Conservation (phyloP, 345 rosid genomes). For the Lenwebbia sp. region DNA sequence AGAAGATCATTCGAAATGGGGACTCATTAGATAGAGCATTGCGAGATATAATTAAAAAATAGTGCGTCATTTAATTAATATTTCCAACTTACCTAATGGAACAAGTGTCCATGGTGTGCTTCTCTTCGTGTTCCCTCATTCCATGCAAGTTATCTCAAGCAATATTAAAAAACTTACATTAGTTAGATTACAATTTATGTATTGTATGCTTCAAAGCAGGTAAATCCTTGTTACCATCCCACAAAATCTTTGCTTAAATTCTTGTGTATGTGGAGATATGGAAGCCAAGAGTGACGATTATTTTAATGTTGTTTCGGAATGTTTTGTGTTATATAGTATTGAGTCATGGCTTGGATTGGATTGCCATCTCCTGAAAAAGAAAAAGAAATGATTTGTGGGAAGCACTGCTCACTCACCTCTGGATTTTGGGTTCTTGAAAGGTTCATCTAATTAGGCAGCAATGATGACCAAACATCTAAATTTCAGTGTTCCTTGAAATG, state of each 20-base stretch:
- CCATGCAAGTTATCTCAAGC: neutral
- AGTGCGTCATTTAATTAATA: neutral
- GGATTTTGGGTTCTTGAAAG: neutral
- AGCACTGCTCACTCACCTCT: neutral
- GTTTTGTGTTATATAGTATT: neutral
- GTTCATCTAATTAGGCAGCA: neutral
- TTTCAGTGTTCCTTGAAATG: constrained; percentile 56
- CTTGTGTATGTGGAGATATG: neutral
- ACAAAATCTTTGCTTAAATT: neutral
- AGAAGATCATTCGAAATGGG: too few species aligned
- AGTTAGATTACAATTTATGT: neutral
- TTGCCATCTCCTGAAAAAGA: neutral
- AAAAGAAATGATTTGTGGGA: neutral
- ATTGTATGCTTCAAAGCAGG: neutral
- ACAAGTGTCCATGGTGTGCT: neutral
- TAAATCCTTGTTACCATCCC: neutral
- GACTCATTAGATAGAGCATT: too few species aligned
- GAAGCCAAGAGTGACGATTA: neutral
- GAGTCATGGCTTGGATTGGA: neutral
- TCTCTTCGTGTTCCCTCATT: neutral
- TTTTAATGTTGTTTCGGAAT: neutral
- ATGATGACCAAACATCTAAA: constrained; percentile 30
- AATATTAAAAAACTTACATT: neutral
- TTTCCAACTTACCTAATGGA: too few species aligned
- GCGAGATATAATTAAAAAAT: neutral